Base-by-base conservation (phyloP, 805 yeast species). In the Saccharomycopsis sp. region DNA sequence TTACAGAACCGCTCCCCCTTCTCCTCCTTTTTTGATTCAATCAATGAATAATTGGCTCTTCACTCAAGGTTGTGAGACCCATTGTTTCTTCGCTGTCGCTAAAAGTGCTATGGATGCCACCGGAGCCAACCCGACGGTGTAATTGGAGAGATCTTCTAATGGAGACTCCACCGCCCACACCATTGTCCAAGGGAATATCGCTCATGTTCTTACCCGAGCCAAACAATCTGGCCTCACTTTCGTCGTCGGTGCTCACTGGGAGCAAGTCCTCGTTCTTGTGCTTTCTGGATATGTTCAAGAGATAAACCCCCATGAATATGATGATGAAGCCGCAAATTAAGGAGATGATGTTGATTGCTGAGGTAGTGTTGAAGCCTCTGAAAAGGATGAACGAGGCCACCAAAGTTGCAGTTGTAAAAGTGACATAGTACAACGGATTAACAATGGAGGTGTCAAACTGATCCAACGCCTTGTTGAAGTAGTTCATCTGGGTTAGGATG, bases 371-470 rank as follows among this genome's bases (percentile, higher is more conserved):
- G 68, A 87, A 86, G 12, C 95, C 95, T 53, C 78, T 71, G 63
- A 86, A 87, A 40, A 86, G 64, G 47, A 87, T 79, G 58, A 87
- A 87, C 26, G 94, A 84, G 1, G 96, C 95, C 41, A 73, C 68
- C 52, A 86, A 68, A 0, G 95, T 87, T 38, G 82, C 84, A 0
- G 95, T 85, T 29, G 96, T 86, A 64, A 86, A 87, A 1, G 94
- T 77, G 41, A 86, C 96, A 55, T 87, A 86, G 63, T 86, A 86
- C 46, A 86, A 66, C 23, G 95, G 95, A 59, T 86, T 86, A 42
- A 86, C 95, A 51, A 86, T 83, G 0, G 94, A 82, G 4, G 95
- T 86, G 58, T 87, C 95, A 53, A 86, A 86, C 59, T 84, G 95
- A 52, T 88, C 95, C 55, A 86, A 68, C 0, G 95, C 95, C 65